Percentiles rank a stretch among this genome's conserved stretches.
phyloP scores from a whole-genome alignment of 257 asterid genomes.

The Solanum pimpinellifolium region DNA sequence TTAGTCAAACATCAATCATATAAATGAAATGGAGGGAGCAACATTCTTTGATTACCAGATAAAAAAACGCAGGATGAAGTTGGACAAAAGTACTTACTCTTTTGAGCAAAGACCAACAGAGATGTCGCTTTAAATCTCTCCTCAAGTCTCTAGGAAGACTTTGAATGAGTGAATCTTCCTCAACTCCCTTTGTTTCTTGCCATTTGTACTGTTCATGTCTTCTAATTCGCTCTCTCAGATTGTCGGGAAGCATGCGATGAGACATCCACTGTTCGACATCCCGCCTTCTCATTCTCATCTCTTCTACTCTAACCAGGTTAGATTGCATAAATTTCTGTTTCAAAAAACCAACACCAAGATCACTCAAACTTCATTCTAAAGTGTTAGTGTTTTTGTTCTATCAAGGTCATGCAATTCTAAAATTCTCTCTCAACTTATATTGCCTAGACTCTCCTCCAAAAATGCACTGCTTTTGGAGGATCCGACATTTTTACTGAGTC shows the following conservation, averaged over 20 bases:
- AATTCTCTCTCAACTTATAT: neutral
- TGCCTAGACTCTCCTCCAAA: neutral
- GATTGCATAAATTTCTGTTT: neutral
- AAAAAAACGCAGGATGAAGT: neutral
- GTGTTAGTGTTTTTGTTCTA: neutral
- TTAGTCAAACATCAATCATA: neutral
- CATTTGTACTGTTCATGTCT: neutral
- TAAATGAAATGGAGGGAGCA: neutral
- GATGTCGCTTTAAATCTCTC: neutral
- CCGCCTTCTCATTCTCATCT: neutral
- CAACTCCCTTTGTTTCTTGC: neutral
- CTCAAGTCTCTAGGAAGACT: constrained; percentile 1
- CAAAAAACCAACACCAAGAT: neutral
- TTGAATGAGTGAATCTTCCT: neutral
- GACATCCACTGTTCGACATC: neutral
- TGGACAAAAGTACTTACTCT: neutral
- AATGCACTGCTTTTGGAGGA: neutral
- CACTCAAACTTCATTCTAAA: neutral
- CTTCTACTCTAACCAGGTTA: neutral
- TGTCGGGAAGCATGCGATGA: neutral
- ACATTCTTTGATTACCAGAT: neutral
- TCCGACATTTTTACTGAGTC: neutral
- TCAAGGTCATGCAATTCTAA: neutral
- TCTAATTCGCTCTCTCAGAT: neutral
- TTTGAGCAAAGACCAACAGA: neutral